Conservation (phyloP, 768 basidiomycete genomes). For the Termitomyces sp. region DNA sequence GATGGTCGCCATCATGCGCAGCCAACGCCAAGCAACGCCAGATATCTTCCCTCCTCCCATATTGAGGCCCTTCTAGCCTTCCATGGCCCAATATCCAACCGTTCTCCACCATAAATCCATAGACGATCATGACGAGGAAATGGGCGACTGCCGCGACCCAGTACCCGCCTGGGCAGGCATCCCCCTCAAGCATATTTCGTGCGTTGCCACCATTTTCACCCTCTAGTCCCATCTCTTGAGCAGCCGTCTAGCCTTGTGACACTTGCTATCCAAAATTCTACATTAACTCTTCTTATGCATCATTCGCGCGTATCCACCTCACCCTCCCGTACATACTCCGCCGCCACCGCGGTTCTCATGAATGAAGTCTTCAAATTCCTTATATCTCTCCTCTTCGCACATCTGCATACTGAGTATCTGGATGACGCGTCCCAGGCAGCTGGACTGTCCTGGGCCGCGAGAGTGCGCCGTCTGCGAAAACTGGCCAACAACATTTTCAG, state of each 20-base stretch:
- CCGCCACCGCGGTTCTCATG: conserved; percentile 91
- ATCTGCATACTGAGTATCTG: conserved; percentile 46
- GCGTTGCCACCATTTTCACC: conserved; percentile 23
- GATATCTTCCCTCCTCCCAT: neutral
- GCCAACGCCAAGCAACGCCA: neutral
- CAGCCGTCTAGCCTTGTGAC: conserved; percentile 55
- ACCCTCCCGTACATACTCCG: conserved; percentile 76
- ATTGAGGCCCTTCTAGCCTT: conserved; percentile 11
- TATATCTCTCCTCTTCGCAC: conserved; percentile 87
- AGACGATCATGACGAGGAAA: conserved; percentile 35
- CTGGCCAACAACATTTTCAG: conserved; percentile 74
- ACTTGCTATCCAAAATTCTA: conserved; percentile 90
- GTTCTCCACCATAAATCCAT: conserved; percentile 19
- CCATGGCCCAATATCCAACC: conserved; percentile 13
- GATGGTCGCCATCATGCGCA: conserved; percentile 10
- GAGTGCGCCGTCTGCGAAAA: conserved; percentile 36
- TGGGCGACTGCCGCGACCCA: conserved; percentile 29
- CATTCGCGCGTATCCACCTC: conserved; percentile 85
- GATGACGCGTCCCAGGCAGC: conserved; percentile 25
- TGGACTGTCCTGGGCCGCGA: conserved; percentile 6
- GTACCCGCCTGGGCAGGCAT: conserved; percentile 61
- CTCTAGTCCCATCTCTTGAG: neutral
- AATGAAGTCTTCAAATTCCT: conserved; percentile 91
- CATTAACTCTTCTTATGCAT: conserved; percentile 92
- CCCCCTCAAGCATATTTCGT: conserved; percentile 80